Conservation (phyloP, 495 filamentous ascomycete species). For the Astrothelium macrocarpum region DNA sequence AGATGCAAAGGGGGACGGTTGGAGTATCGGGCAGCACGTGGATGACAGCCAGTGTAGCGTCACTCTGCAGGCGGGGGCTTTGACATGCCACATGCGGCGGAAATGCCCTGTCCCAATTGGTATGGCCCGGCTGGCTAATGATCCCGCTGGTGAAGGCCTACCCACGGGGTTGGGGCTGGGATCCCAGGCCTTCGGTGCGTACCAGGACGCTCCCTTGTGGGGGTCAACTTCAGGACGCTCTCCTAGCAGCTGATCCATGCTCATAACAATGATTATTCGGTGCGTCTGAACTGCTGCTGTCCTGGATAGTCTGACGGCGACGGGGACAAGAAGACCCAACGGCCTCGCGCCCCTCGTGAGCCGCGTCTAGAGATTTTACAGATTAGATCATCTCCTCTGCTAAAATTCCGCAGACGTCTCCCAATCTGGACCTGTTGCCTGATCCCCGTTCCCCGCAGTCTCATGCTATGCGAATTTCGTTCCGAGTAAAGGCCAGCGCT, state of each 20-base stretch:
- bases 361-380: too few species aligned
- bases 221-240: background rate
- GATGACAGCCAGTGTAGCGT: slow-evolving; percentile 1
- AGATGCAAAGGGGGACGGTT: background rate
- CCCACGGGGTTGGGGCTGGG: slow-evolving; percentile 1
- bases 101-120: slow-evolving; percentile 1
- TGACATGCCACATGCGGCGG: background rate
- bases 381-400: background rate
- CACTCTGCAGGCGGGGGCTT: slow-evolving; percentile 2
- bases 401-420: background rate
- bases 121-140: background rate
- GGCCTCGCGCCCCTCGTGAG: too few species aligned
- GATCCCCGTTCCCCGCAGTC: background rate
- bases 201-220: background rate
- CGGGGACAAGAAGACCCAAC: background rate
- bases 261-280: background rate
- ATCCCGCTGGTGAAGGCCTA: slow-evolving; percentile 2
- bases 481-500: background rate
- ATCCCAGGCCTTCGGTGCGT: slow-evolving; percentile 4
- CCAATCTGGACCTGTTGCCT: background rate
- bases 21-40: slow-evolving; percentile 1
- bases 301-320: background rate
- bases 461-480: background rate
- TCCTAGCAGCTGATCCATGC: slow-evolving; percentile 1
- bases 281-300: background rate